Percentiles rank a stretch among this genome's conserved stretches.
These are phyloP conservation scores for Gossypium sturtianum DNA, from an alignment of 345 rosid genomes.

Conservation along the genomic window DNA sequence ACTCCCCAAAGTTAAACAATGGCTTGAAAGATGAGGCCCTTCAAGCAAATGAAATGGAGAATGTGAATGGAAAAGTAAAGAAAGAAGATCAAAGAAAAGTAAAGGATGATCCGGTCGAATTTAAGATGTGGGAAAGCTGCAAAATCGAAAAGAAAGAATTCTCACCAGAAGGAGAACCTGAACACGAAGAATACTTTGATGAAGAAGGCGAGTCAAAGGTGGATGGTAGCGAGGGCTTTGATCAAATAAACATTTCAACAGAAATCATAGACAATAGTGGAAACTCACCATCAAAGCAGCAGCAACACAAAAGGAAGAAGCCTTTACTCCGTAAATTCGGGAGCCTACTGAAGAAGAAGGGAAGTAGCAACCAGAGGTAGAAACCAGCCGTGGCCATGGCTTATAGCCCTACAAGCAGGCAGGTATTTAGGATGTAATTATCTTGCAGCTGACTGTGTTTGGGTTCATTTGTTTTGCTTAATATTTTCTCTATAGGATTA, in stretches of 20 bases:
- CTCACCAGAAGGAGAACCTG: slow-evolving; percentile 64
- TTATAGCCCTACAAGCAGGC: slow-evolving; percentile 17
- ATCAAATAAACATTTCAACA: slow-evolving; percentile 54
- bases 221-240: slow-evolving; percentile 56
- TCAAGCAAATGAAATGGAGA: slow-evolving; percentile 33
- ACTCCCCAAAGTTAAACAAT: slow-evolving; percentile 30
- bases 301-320: slow-evolving; percentile 79
- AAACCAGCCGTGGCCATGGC: slow-evolving; percentile 18
- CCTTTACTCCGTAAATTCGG: slow-evolving; percentile 87
- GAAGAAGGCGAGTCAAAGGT: slow-evolving; percentile 66
- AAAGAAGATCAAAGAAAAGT: slow-evolving; percentile 39
- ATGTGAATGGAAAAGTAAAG: slow-evolving; percentile 41
- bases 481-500: not conserved
- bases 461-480: not conserved
- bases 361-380: slow-evolving; percentile 58
- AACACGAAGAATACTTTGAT: slow-evolving; percentile 64
- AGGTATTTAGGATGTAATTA: slow-evolving; percentile 24
- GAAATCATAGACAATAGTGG: slow-evolving; percentile 48
- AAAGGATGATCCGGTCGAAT: slow-evolving; percentile 68
- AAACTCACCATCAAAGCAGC: slow-evolving; percentile 51
- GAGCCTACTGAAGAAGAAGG: slow-evolving; percentile 86
- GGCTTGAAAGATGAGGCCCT: slow-evolving; percentile 24
- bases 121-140: slow-evolving; percentile 99
- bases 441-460: slow-evolving; percentile 23
- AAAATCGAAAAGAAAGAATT: slow-evolving; percentile 93